Evolutionary conservation across 2,329 filamentous ascomycete species (phyloP).

Genomic region (Trichoderma atroviride): DNA sequence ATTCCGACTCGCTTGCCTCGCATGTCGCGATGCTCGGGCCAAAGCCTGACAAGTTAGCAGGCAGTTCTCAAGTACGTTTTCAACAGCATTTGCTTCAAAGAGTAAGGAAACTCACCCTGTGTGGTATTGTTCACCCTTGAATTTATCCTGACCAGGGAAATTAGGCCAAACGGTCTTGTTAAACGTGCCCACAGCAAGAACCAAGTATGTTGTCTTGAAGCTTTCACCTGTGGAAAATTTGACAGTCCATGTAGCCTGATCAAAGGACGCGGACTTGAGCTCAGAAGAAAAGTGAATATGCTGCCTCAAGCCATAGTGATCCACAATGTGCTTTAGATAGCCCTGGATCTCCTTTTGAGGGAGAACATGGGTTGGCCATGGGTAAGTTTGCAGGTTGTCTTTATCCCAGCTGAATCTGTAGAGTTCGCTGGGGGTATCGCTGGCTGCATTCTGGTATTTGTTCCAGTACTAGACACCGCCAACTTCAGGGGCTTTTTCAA

Average conservation of each 20-base stretch:
- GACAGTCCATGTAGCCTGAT: neutral
- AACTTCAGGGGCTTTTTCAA: neutral
- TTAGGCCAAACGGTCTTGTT: neutral
- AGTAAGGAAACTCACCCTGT: neutral
- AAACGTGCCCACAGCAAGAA: neutral
- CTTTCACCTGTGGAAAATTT: neutral
- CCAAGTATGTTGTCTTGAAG: neutral
- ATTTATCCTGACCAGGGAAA: neutral
- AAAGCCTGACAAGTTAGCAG: neutral
- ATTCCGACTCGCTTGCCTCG: conserved; percentile 2
- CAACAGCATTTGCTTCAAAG: neutral
- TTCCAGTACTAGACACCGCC: conserved; percentile 4
- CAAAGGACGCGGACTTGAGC: neutral
- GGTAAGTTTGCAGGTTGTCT: neutral
- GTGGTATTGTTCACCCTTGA: neutral
- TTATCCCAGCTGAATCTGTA: conserved; percentile 12
- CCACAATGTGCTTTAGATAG: neutral
- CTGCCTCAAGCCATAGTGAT: neutral
- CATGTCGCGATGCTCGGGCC: neutral
- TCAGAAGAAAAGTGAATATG: neutral
- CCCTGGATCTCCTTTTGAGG: neutral
- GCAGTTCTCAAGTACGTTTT: neutral
- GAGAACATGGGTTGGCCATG: neutral
- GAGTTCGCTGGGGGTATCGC: neutral
- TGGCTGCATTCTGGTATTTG: neutral